phyloP scores from a whole-genome alignment of 345 rosid species.

The Excoecaria cochinchinensis region DNA sequence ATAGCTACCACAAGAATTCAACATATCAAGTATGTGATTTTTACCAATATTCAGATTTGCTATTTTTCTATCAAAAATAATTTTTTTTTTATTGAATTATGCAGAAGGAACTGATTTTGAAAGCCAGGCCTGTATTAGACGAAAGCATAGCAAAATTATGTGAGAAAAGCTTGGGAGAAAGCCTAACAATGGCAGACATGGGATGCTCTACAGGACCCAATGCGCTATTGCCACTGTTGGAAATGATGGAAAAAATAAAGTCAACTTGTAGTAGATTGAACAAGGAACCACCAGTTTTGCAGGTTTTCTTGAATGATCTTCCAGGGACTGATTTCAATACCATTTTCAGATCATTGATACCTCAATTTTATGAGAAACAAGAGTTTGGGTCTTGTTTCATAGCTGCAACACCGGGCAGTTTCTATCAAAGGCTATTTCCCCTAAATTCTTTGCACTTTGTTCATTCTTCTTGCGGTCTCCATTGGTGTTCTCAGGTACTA shows the following conservation, averaged over 20 bases:
- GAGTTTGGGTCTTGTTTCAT: background rate
- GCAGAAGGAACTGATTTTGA: slow-evolving; percentile 5
- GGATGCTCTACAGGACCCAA: slow-evolving; percentile 57
- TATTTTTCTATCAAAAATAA: background rate
- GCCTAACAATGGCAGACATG: slow-evolving; percentile 30
- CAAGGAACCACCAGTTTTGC: slow-evolving; percentile 27
- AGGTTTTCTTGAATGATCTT: slow-evolving; percentile 50
- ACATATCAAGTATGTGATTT: background rate
- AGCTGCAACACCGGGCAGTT: background rate
- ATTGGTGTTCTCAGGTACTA: slow-evolving; percentile 39
- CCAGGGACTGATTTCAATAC: slow-evolving; percentile 51
- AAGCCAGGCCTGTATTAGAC: background rate
- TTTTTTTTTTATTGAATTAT: background rate
- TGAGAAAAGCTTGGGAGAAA: background rate
- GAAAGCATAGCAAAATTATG: slow-evolving; percentile 1
- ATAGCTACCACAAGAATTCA: background rate
- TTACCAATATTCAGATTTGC: background rate
- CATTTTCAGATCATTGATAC: slow-evolving; percentile 22
- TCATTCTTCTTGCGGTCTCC: slow-evolving; percentile 7
- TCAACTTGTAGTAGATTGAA: slow-evolving; percentile 8
- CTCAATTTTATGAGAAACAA: background rate
- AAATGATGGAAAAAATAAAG: slow-evolving; percentile 17
- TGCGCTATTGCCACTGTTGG: slow-evolving; percentile 25
- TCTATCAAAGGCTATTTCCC: slow-evolving; percentile 10
- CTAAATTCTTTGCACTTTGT: background rate